A percentile compares a stretch with the other conserved stretches of the same genome.
Evolutionary conservation across 2,329 filamentous ascomycete species (phyloP).

Genomic region (Ophiostoma ulmi): DNA sequence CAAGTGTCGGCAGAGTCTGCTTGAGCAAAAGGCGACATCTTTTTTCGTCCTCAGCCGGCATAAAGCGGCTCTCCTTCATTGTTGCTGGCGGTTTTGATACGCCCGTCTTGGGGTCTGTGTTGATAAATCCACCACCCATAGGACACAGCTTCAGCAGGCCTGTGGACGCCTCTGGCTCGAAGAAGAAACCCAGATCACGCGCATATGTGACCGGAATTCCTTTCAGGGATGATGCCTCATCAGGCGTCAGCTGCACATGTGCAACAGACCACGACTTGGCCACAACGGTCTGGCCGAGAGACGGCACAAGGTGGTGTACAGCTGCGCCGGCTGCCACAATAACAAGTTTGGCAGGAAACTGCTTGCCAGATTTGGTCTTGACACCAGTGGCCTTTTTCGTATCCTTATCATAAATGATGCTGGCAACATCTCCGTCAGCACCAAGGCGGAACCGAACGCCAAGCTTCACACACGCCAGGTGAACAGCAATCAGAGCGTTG

Average conservation of each 20-base stretch:
- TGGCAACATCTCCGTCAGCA: not conserved
- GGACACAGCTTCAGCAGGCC: slow-evolving; percentile 52
- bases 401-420: not conserved
- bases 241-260: not conserved
- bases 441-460: not conserved
- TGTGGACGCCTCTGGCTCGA: slow-evolving; percentile 42
- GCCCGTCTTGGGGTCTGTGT: not conserved
- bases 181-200: slow-evolving; percentile 53
- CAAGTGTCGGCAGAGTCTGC: not conserved
- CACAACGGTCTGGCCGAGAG: not conserved
- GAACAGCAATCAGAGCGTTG: slow-evolving; percentile 46
- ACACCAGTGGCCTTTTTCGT: not conserved
- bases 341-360: not conserved
- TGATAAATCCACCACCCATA: not conserved
- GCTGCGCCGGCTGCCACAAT: not conserved
- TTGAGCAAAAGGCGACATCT: not conserved
- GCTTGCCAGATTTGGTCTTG: not conserved
- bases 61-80: not conserved
- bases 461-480: not conserved
- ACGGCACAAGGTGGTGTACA: not conserved
- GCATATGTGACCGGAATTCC: slow-evolving; percentile 58
- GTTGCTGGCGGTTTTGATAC: not conserved
- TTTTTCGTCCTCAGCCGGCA: not conserved
- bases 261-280: not conserved
- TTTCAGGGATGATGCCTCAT: slow-evolving; percentile 50